Base-by-base conservation (phyloP, 106 monocot species). In the Acorus calamus region DNA sequence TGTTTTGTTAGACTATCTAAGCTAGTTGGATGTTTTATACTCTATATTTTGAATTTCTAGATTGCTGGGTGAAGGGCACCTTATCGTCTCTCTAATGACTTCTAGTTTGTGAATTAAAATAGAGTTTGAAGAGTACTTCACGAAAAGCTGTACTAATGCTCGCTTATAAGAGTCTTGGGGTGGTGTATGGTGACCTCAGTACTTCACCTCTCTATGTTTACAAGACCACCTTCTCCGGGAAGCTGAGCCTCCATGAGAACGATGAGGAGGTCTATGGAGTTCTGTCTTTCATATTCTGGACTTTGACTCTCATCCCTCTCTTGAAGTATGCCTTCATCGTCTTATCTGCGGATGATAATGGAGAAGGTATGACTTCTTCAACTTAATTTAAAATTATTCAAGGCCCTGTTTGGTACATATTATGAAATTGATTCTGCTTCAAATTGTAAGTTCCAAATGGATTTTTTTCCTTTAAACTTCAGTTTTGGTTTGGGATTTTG, bases 141-240 rank as follows among this genome's bases (percentile, higher is more conserved):
- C 77, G 66, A 61, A 74, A 56, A 60, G 59, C 66, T 52, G 78
- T 85, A 44, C 75, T 90, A 7, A 76, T 59, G 46, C 86, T 90
- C 65, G 86, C 86, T 47, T 90, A 90, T 68, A 85, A 90, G 74
- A 90, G 85, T 68, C 76, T 86, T 28, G 90, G 90, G 7, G 78
- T 91, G 57, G 74, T 91, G 28, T 91, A 83, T 63, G 91, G 91
- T n/a, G 91, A 91, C 52, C 80, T 91, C 6, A 81, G 91, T 49
- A 86, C 86, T 57, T 91, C 86, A 46, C 86, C 86, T 67, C 71
- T 91, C 4, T 91, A 91, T 70, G 91, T 86, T 4, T 91, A 86
- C 66, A 91, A 84, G 66, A 91, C 80, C 7, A 79, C 83, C 3
- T 91, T 91, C 61, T 86, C 91, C 2, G 86, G 86, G 14, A 81